Base-by-base conservation (phyloP, 2,329 filamentous ascomycete genomes). In the Aspergillus sp. region DNA sequence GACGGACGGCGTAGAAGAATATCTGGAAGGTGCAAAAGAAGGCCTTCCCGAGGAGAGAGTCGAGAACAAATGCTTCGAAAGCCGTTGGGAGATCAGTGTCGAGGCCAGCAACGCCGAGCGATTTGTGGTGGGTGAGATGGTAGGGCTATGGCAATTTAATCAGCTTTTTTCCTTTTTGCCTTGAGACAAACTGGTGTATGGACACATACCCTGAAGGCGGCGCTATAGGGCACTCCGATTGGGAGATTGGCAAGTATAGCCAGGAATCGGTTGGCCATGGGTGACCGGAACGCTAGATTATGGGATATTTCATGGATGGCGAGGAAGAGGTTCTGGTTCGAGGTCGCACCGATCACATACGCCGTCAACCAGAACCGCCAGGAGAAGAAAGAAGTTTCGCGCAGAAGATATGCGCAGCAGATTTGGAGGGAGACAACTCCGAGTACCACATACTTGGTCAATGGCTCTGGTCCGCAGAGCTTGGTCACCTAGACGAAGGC, bases 11-110 rank as follows among this genome's bases (percentile, higher is more conserved):
- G 80, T 99, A 99, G 84, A 99, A 99, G 73, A 99, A 85, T 75
- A 99, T 97, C 78, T 99, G 95, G 80, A 97, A 99, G 65, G 95
- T 99, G 80, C 90, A 93, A 84, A 99, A 99, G 81, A 99, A 99
- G 64, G 95, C 89, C 79, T 99, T 99, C 74, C 95, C 95, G 17
- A 93, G 85, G 67, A 99, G 88, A 7, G 78, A 97, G 80, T 99
- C 90, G 68, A 99, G 88, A 74, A 99, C 89, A 71, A 96, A 78
- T 62, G 92, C 93, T 80, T 99, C 95, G 50, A 97, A 77, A 48
- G 90, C 86, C 17, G 95, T 98, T 22, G 95, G 95, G 26, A 99
- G 87, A 71, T 99, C 95, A 44, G 93, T 96, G 74, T 99, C 95
- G 43, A 99, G 85, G 56, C 95, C 95, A 68, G 96, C 91, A 50